These are phyloP conservation scores for Mortierella sp. DNA, from an alignment of 371 early-diverging fungal species.

Conservation along the genomic window DNA sequence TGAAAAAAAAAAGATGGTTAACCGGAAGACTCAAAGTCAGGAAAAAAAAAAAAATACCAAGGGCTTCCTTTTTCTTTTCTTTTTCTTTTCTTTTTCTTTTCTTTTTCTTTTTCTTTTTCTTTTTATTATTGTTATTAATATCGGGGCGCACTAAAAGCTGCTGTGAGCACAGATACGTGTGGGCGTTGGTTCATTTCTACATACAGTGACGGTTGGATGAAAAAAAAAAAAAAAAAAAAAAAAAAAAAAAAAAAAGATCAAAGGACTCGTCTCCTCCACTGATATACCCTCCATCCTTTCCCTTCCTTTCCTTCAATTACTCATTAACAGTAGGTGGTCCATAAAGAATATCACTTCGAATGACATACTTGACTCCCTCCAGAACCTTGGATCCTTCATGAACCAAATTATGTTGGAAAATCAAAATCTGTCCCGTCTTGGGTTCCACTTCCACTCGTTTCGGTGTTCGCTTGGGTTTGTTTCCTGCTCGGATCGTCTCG, in stretches of 20 bases:
- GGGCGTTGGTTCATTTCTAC: too few species aligned
- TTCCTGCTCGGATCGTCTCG: not conserved
- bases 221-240: not conserved
- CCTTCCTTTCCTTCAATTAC: too few species aligned
- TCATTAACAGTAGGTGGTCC: too few species aligned
- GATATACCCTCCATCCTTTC: too few species aligned
- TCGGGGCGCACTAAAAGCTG: too few species aligned
- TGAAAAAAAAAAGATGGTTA: too few species aligned
- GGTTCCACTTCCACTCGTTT: conserved; percentile 22
- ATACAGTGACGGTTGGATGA: too few species aligned
- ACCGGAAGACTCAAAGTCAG: too few species aligned
- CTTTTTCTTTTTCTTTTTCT: not conserved
- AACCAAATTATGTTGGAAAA: conserved; percentile 56
- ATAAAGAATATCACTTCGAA: conserved; percentile 52
- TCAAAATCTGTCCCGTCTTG: conserved; percentile 47
- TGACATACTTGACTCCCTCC: conserved; percentile 51
- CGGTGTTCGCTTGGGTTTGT: not conserved
- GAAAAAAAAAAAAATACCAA: too few species aligned
- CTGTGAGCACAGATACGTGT: too few species aligned
- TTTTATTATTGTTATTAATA: not conserved
- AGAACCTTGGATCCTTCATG: conserved; percentile 52
- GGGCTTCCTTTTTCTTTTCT: not conserved
- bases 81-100: not conserved
- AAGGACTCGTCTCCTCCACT: not conserved
- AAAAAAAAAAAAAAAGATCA: not conserved